Conservation (phyloP, 2,329 filamentous ascomycete genomes). For the Monilinia laxa region DNA sequence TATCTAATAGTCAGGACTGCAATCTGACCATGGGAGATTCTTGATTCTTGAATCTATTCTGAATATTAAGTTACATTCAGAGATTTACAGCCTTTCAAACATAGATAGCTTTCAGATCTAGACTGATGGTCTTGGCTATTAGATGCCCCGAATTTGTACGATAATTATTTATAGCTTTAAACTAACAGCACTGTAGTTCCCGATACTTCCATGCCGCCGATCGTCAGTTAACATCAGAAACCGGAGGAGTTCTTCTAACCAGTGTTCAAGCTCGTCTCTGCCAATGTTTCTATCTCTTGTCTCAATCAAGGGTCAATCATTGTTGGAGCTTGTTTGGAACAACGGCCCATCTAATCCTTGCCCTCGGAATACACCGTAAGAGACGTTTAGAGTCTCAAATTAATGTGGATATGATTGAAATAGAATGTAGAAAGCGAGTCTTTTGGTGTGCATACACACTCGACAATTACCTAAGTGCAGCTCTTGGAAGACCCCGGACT, state of each 20-base stretch:
- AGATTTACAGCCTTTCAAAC: neutral
- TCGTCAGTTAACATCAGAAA: constrained; percentile 40
- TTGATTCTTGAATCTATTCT: neutral
- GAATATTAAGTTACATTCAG: neutral
- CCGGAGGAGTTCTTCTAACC: constrained; percentile 39
- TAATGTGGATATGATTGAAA: constrained; percentile 42
- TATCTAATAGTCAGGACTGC: neutral
- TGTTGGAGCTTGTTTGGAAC: constrained; percentile 42
- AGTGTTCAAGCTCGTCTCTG: constrained; percentile 45
- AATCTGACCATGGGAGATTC: neutral
- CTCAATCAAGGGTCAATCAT: constrained; percentile 41
- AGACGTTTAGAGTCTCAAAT: constrained; percentile 28
- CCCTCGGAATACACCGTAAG: constrained; percentile 40
- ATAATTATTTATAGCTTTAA: constrained; percentile 24
- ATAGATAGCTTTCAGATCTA: neutral
- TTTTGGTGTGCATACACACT: constrained; percentile 67
- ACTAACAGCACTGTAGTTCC: constrained; percentile 30
- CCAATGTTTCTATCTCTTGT: constrained; percentile 42
- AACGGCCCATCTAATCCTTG: constrained; percentile 40
- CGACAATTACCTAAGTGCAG: constrained; percentile 63
- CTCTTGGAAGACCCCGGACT: constrained; percentile 59
- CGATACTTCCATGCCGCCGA: constrained; percentile 37
- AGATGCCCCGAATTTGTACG: neutral
- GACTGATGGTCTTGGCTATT: neutral
- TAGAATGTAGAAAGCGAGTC: constrained; percentile 53